These are phyloP conservation scores for Thymus mandschuricus DNA, from an alignment of 257 asterid species.

Conservation along the genomic window DNA sequence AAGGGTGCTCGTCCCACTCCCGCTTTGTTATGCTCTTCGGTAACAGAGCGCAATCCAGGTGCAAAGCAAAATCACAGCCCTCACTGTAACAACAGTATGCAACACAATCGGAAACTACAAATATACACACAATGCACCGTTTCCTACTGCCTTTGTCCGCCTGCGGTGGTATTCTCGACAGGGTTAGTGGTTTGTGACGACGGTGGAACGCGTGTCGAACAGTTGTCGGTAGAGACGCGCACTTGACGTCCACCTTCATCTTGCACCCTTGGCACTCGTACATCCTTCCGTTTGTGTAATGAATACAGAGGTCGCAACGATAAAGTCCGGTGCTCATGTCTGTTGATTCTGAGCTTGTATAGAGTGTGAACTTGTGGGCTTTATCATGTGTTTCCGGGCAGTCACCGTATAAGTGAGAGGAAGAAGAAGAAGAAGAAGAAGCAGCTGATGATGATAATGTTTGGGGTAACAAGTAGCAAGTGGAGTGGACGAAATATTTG, in stretches of 20 bases:
- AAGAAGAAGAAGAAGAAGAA: not conserved
- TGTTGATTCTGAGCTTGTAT: not conserved
- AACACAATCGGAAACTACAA: not conserved
- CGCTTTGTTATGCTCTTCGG: not conserved
- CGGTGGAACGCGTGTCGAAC: not conserved
- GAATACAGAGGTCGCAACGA: not conserved
- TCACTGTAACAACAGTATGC: not conserved
- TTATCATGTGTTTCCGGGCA: not conserved
- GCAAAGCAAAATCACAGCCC: not conserved
- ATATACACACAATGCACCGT: not conserved
- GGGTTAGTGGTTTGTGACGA: not conserved
- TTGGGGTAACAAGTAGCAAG: slow-evolving; percentile 8
- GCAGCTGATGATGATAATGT: not conserved
- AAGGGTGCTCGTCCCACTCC: slow-evolving; percentile 7
- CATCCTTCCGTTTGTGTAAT: not conserved
- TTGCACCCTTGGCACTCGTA: not conserved
- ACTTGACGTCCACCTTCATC: slow-evolving; percentile 3
- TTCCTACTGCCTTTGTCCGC: too few relatives aligned
- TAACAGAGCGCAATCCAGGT: not conserved
- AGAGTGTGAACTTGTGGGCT: not conserved
- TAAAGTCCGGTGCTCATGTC: rapidly evolving
- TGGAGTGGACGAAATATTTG: not conserved
- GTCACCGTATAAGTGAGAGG: not conserved
- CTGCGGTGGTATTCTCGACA: not conserved
- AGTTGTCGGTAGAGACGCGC: slow-evolving; percentile 5